phyloP scores from a whole-genome alignment of 345 rosid species.

The Ceriops decandra region DNA sequence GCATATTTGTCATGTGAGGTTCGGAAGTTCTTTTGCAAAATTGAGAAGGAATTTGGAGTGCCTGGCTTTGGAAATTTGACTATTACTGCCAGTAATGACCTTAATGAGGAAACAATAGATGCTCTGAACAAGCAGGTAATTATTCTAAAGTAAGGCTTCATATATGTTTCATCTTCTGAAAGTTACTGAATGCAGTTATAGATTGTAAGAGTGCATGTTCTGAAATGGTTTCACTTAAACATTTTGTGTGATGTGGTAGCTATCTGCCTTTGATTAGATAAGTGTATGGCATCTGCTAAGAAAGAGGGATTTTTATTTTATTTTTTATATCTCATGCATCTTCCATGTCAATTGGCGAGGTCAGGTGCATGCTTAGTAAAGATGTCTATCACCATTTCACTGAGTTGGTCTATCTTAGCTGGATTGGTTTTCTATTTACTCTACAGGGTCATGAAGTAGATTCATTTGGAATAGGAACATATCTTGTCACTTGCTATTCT shows the following conservation, averaged over 20 bases:
- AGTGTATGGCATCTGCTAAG: neutral
- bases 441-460: slow-evolving; percentile 89
- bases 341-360: neutral
- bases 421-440: neutral
- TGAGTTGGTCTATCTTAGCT: slow-evolving; percentile 1
- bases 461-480: slow-evolving; percentile 91
- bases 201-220: neutral
- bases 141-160: neutral
- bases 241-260: neutral
- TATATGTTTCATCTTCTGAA: neutral
- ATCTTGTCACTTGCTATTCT: slow-evolving; percentile 88
- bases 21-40: slow-evolving; percentile 56
- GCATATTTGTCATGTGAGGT: slow-evolving; percentile 81
- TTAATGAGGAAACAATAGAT: slow-evolving; percentile 93
- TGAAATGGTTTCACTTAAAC: neutral
- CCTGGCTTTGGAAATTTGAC: slow-evolving; percentile 63
- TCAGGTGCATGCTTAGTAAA: neutral
- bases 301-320: neutral
- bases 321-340: neutral
- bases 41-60: slow-evolving; percentile 71
- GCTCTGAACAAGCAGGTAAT: slow-evolving; percentile 91
- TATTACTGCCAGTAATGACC: slow-evolving; percentile 91
- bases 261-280: neutral
- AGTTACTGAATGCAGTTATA: neutral
- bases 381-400: neutral